Conservation (phyloP, 1,284 basidiomycete species). For the Ceratobasidium sp. region DNA sequence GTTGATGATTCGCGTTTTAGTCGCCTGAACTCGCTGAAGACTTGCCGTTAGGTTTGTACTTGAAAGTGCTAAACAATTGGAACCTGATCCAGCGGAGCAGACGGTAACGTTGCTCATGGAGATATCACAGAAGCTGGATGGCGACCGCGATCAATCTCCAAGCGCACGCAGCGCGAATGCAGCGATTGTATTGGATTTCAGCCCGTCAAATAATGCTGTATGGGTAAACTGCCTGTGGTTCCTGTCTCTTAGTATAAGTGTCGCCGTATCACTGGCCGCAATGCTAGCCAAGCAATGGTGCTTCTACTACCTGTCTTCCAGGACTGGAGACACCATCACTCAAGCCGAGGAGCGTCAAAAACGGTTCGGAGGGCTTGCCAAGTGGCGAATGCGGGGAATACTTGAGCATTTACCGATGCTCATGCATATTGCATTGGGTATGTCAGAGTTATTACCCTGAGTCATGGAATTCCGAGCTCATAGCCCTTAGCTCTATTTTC, state of each 20-base stretch:
- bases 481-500: conserved; percentile 5
- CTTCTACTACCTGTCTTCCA: conserved; percentile 6
- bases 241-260: conserved; percentile 1
- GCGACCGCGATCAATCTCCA: neutral
- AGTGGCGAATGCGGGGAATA: conserved; percentile 15
- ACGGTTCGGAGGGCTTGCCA: neutral
- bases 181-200: neutral
- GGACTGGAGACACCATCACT: conserved; percentile 6
- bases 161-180: neutral
- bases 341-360: conserved; percentile 11
- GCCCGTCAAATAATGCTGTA: neutral
- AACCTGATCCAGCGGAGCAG: neutral
- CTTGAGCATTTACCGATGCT: conserved; percentile 8
- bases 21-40: neutral
- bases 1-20: neutral
- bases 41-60: conserved; percentile 10
- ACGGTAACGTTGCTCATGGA: neutral
- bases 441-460: neutral
- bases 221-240: conserved; percentile 25
- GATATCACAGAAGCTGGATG: neutral
- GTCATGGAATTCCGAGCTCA: neutral
- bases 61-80: conserved; percentile 5
- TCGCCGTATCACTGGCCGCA: conserved; percentile 7
- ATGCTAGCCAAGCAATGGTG: conserved; percentile 25
- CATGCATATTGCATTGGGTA: conserved; percentile 17